Base-by-base conservation (phyloP, 805 yeast species). In the Wickerhamiella hasegawae region DNA sequence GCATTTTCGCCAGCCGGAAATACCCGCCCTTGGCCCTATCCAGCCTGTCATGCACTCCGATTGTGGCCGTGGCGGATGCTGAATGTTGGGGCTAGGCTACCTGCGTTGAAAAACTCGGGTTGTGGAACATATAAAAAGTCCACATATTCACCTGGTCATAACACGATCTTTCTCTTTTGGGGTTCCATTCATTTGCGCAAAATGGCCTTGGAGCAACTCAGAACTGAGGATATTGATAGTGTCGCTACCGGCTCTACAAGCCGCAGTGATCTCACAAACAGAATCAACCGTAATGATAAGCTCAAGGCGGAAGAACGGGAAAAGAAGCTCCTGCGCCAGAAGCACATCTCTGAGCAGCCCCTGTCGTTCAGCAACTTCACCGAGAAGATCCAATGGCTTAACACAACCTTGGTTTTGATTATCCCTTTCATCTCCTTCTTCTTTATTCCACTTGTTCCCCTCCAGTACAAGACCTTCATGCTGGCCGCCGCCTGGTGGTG, bases 351-450 rank as follows among this genome's bases (percentile, higher is more conserved):
- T 20, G 85, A 79, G 50, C 65, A 76, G 57, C 78, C 83, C 5
- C 73, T 79, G 75, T 77, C 85, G n/a, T 52, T 69, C 42, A 44
- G 66, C 46, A 79, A 79, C 58, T 77, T 83, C 74, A 63, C 73
- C 52, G 57, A 71, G 45, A 81, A 78, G 57, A 62, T 81, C 42
- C 77, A 77, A 55, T 81, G 92, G 92, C 60, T 72, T 45, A 76
- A 79, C 51, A 55, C 74, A 32, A 53, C 66, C 11, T 58, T 75
- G 41, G 69, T 75, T 19, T 58, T 70, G 27, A 43, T 71, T 18
- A 49, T 76, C 18, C 94, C 93, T 1, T 33, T 62, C 12, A 36
- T 53, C 31, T 78, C 76, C 4, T 32, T 68, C 16, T 41, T 51
- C 32, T 53, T 50, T 28, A 67, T 70, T 9, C 54, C 60, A 4